These are phyloP conservation scores for Coemansia sp. DNA, from an alignment of 192 early-diverging fungal genomes.

Conservation along the genomic window DNA sequence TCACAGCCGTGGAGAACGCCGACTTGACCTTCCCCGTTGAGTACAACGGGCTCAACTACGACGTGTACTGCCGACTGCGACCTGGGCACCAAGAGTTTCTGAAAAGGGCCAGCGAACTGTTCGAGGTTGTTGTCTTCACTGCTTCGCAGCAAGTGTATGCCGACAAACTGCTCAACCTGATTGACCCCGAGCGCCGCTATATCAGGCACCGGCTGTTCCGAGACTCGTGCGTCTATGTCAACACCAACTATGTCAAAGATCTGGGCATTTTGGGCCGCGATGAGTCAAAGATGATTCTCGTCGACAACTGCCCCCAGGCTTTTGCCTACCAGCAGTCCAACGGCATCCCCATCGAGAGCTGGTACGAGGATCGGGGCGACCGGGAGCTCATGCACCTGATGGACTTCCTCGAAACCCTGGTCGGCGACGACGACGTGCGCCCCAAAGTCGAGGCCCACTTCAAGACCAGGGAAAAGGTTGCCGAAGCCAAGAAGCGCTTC, in stretches of 20 bases:
- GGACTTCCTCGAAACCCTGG: constrained; percentile 59
- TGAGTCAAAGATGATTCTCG: constrained; percentile 58
- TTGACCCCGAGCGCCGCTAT: constrained; percentile 60
- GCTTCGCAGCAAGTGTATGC: constrained; percentile 76
- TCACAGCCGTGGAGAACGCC: constrained; percentile 54
- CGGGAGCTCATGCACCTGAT: constrained; percentile 61
- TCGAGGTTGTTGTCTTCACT: constrained; percentile 73
- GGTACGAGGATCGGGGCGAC: constrained; percentile 69
- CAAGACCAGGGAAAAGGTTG: constrained; percentile 47
- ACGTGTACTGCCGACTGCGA: constrained; percentile 67
- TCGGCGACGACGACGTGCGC: constrained; percentile 65
- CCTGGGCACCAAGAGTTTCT: constrained; percentile 64
- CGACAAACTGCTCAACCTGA: constrained; percentile 57
- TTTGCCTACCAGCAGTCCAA: constrained; percentile 73
- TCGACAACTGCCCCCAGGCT: constrained; percentile 73
- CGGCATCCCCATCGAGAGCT: constrained; percentile 69
- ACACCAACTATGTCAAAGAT: constrained; percentile 72
- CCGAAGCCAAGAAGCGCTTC: constrained; percentile 38
- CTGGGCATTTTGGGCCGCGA: constrained; percentile 66
- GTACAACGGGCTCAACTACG: constrained; percentile 61
- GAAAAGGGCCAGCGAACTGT: constrained; percentile 54
- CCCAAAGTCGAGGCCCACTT: constrained; percentile 59
- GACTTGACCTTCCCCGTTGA: constrained; percentile 65
- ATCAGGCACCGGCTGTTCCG: constrained; percentile 69
- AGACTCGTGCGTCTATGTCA: constrained; percentile 63